These are phyloP conservation scores for Magnaporthiopsis rhizophila DNA, from an alignment of 2,329 filamentous ascomycete species.

Conservation along the genomic window DNA sequence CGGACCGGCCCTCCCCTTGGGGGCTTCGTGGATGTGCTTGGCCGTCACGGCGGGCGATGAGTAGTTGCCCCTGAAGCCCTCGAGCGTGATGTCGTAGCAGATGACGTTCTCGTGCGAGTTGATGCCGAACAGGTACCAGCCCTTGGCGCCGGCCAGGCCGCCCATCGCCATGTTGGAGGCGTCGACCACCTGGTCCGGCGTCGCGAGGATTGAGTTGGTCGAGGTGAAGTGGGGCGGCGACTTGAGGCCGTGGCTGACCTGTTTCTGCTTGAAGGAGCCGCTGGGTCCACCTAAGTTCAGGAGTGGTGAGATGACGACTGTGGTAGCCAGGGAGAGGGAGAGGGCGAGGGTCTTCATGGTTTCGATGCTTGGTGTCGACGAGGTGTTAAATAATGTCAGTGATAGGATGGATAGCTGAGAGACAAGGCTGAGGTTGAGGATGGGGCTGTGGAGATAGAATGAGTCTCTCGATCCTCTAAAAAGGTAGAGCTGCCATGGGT, in stretches of 20 bases:
- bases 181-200: slow-evolving; percentile 37
- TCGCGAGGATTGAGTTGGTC: slow-evolving; percentile 35
- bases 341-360: slow-evolving; percentile 1
- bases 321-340: not conserved
- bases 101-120: slow-evolving; percentile 27
- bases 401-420: no score
- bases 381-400: not conserved
- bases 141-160: slow-evolving; percentile 31
- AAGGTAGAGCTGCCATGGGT: not conserved
- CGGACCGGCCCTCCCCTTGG: slow-evolving; percentile 32
- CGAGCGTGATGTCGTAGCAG: slow-evolving; percentile 36
- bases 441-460: not conserved
- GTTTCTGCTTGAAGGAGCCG: not conserved
- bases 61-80: slow-evolving; percentile 35
- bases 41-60: slow-evolving; percentile 35
- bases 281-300: not conserved
- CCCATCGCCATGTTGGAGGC: slow-evolving; percentile 19
- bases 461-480: not conserved
- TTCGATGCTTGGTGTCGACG: not conserved
- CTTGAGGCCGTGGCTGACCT: not conserved
- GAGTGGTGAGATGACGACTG: not conserved
- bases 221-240: slow-evolving; percentile 30
- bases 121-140: slow-evolving; percentile 40
- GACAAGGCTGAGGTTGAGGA: not conserved
- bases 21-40: slow-evolving; percentile 40